Evolutionary conservation across 768 basidiomycete genomes (phyloP), one percentile per base, ranked within the genome.

Genomic region (Daedaleopsis nitida): DNA sequence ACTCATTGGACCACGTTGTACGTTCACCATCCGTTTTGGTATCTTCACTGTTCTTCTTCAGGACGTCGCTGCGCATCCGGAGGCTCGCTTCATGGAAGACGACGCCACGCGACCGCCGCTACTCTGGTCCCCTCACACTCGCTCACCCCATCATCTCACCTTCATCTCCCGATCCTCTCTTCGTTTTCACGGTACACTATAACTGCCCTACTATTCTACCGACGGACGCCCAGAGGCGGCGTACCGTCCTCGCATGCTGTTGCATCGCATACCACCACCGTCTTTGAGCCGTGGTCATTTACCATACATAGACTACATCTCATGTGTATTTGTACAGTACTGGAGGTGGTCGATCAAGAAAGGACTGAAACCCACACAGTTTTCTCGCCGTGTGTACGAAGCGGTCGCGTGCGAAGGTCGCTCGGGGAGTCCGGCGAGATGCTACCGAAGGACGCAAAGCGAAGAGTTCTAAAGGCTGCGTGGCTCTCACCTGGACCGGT

Each of bases 111-210:
- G 43, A 34, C 52, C 49, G 52, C 43, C 57, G 53, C 52, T 35
- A 12, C 6, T 37, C 43, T 58, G 62, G 56, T 52, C 48, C 56
- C 19, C 53, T 34, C 55, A 24, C 61, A 61, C 62, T 58, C 59
- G 57, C 62, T 32, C 59, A 57, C 57, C 50, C 51, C 37, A 52
- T 56, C 51, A 39, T 37, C 55, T 59, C 45, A 48, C 58, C 55
- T 63, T 65, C 65, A 66, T 65, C 55, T 67, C 54, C 52, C 66
- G 68, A 72, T 64, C 60, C 69, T 66, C 74, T 65, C 68, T 58
- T 44, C 67, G 65, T 53, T 58, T 58, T 44, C 67, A 55, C 38
- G 48, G 62, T 66, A 67, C 54, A 58, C 58, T 68, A 64, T 59
- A 62, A 57, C 60, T 64, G 55, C 53, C 32, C 53, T 53, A 39